Conservation (phyloP, 306 rosid genomes). For the Lathyrus aphaca region DNA sequence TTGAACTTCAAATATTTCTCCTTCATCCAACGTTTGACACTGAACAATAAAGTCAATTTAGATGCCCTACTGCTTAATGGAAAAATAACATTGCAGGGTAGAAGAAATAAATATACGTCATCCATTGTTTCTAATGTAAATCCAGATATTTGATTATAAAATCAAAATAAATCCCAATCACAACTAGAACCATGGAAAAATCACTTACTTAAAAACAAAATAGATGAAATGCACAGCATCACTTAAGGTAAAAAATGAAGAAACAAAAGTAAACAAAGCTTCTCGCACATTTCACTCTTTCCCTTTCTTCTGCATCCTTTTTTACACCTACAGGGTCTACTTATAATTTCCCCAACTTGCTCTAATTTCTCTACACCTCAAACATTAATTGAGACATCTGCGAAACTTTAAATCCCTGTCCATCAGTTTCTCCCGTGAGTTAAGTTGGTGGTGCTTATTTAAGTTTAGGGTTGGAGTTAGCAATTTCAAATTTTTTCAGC, state of each 20-base stretch:
- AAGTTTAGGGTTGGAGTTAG: slow-evolving; percentile 4
- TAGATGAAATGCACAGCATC: not conserved
- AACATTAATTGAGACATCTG: not conserved
- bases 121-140: slow-evolving; percentile 6
- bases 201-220: not conserved
- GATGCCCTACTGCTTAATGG: slow-evolving; percentile 27
- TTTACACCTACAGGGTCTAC: not conserved
- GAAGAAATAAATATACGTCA: slow-evolving; percentile 10
- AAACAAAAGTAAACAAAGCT: not conserved
- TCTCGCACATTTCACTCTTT: not conserved
- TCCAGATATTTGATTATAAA: not conserved
- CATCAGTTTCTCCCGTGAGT: not conserved
- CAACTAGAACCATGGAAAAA: slow-evolving; percentile 9
- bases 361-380: not conserved
- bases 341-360: slow-evolving; percentile 11
- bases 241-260: not conserved
- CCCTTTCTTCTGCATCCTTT: not conserved
- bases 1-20: slow-evolving; percentile 98
- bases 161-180: slow-evolving; percentile 17
- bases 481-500: not conserved
- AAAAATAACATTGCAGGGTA: slow-evolving; percentile 20
- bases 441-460: slow-evolving; percentile 1
- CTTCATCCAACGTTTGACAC: slow-evolving; percentile 98
- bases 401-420: not conserved
- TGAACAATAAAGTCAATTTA: slow-evolving; percentile 45